A percentile compares a stretch with the other conserved stretches of the same genome.
These are phyloP conservation scores for Rhynchosporium secalis DNA, from an alignment of 2,329 filamentous ascomycete genomes.

Conservation along the genomic window DNA sequence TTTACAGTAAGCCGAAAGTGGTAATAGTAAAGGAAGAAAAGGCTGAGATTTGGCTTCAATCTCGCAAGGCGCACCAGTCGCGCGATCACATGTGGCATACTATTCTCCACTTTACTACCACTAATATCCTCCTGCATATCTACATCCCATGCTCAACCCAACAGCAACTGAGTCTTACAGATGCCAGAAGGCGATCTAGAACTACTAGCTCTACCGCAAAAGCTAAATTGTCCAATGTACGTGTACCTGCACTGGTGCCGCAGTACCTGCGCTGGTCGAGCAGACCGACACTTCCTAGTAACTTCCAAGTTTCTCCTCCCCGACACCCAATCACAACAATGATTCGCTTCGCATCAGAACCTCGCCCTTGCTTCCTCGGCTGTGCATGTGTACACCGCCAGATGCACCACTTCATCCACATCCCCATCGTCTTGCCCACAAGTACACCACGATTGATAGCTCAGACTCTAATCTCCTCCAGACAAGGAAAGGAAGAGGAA, in stretches of 20 bases:
- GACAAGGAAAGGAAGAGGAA: neutral
- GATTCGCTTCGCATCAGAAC: slow-evolving; percentile 6
- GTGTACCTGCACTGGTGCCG: neutral
- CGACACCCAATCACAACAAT: neutral
- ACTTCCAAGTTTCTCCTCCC: slow-evolving; percentile 8
- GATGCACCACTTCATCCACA: neutral
- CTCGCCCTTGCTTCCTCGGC: neutral
- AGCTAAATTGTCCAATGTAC: neutral
- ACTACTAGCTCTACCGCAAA: neutral
- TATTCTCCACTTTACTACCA: neutral
- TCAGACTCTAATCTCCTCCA: neutral
- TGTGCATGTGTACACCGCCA: slow-evolving; percentile 2
- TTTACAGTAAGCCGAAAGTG: neutral
- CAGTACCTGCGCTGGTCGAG: no score
- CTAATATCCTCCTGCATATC: slow-evolving; percentile 4
- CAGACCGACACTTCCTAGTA: neutral
- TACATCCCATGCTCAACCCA: slow-evolving; percentile 1
- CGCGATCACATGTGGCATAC: slow-evolving; percentile 9
- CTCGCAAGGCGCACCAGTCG: slow-evolving; percentile 4
- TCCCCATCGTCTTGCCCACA: neutral
- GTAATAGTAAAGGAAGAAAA: neutral
- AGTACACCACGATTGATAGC: neutral
- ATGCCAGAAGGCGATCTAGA: neutral
- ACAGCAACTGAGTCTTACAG: neutral
- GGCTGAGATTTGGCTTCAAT: neutral